Evolutionary conservation across 495 filamentous ascomycete genomes (phyloP).

Genomic region (Tetracladium marchalianum): DNA sequence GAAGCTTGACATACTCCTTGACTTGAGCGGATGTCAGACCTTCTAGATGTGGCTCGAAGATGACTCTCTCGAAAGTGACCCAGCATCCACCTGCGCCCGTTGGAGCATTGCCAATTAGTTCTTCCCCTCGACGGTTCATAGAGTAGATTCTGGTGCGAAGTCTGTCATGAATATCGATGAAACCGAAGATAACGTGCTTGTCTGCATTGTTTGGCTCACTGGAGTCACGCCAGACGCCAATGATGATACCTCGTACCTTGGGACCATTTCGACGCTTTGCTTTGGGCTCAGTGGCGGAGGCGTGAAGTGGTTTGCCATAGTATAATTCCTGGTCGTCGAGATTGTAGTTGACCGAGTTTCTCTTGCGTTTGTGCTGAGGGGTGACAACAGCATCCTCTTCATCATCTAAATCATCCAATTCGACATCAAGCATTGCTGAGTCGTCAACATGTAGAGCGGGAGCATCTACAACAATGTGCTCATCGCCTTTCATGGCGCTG

Average conservation of each 20-base stretch:
- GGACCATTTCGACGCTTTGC: slow-evolving; percentile 19
- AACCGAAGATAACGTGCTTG: slow-evolving; percentile 42
- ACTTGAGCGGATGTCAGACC: slow-evolving; percentile 35
- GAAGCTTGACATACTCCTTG: slow-evolving; percentile 46
- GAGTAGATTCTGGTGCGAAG: slow-evolving; percentile 40
- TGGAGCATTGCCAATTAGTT: slow-evolving; percentile 30
- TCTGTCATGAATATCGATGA: slow-evolving; percentile 42
- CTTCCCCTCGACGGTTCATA: slow-evolving; percentile 26
- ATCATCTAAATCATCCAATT: slow-evolving; percentile 12
- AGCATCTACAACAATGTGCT: slow-evolving; percentile 14
- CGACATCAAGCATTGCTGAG: slow-evolving; percentile 4
- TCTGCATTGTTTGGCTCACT: slow-evolving; percentile 27
- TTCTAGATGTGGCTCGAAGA: slow-evolving; percentile 37
- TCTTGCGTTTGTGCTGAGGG: slow-evolving; percentile 39
- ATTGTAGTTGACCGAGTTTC: slow-evolving; percentile 30
- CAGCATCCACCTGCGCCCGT: slow-evolving; percentile 44
- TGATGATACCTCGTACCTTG: slow-evolving; percentile 30
- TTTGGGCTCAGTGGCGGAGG: slow-evolving; percentile 13
- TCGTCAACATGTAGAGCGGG: slow-evolving; percentile 5
- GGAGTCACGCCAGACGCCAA: slow-evolving; percentile 47
- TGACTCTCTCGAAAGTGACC: slow-evolving; percentile 43
- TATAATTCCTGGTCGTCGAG: slow-evolving; percentile 25
- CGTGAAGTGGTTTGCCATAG: slow-evolving; percentile 16
- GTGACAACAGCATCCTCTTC: slow-evolving; percentile 17
- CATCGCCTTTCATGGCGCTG: slow-evolving; percentile 7